Evolutionary conservation across 495 filamentous ascomycete genomes (phyloP).

Genomic region (Jackrogersella multiformis): DNA sequence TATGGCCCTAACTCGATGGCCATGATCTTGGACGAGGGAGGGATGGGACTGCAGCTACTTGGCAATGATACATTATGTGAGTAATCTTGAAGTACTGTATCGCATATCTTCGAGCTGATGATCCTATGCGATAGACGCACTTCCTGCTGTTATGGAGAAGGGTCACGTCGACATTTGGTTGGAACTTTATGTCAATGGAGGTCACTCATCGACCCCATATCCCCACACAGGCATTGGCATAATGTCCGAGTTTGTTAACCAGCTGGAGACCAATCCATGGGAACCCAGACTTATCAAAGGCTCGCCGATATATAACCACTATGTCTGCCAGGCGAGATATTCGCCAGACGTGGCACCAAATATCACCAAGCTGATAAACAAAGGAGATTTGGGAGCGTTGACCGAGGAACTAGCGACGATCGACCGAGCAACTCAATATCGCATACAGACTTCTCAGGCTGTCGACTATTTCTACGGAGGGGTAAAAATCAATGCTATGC

Average conservation of each 20-base stretch:
- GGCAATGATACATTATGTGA: constrained; percentile 47
- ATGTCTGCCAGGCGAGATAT: constrained; percentile 59
- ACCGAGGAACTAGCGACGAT: constrained; percentile 64
- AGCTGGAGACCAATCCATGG: constrained; percentile 67
- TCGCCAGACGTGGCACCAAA: constrained; percentile 44
- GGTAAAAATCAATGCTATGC: constrained; percentile 72
- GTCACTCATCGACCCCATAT: constrained; percentile 68
- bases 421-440: constrained; percentile 63
- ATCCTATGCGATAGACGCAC: constrained; percentile 58
- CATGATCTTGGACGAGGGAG: constrained; percentile 71
- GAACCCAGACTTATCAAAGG: constrained; percentile 51
- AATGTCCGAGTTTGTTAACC: constrained; percentile 66
- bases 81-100: constrained; percentile 7
- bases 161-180: constrained; percentile 62
- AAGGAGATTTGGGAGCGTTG: constrained; percentile 67
- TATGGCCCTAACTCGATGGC: constrained; percentile 67
- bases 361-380: constrained; percentile 46
- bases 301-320: constrained; percentile 53
- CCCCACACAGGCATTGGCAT: constrained; percentile 72
- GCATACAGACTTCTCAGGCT: constrained; percentile 67
- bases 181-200: constrained; percentile 65
- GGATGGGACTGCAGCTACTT: constrained; percentile 58
- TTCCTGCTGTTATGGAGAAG: constrained; percentile 60
- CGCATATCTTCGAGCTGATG: constrained; percentile 40
- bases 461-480: constrained; percentile 51